Evolutionary conservation across 768 basidiomycete species (phyloP), one percentile per base, ranked within the genome.

Genomic region (Boletus huronensis): DNA sequence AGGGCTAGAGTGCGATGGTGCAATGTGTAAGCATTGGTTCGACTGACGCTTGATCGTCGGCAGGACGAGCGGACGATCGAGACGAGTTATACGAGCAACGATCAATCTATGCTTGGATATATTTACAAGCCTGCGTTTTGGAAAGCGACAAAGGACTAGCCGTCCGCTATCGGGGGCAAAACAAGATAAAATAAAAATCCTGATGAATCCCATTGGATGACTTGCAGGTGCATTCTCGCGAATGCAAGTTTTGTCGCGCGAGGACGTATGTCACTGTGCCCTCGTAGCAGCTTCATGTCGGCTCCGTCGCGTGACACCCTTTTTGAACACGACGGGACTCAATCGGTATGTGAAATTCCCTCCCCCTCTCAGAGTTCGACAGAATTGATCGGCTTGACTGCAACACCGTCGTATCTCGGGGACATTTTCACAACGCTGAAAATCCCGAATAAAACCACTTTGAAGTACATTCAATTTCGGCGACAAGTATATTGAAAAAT

Each of bases 21-120:
- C 14, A 5, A 16, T 21, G 25, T 23, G 14, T 45, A 11, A 52
- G 38, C 28, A 34, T 19, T 6, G 25, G n/a, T 46, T 23, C 0
- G 25, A 32, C 17, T 58, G 43, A 58, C 32, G 11, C 34, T 38
- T 19, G 8, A 23, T 43, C n/a, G 7, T 60, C 92, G 87, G 81
- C 59, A 97, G 93, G 84, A 93, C 58, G 93, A 97, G 73, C 76
- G 77, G 51, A 83, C 79, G 23, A 82, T 96, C 48, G 80, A 85
- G 57, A 88, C 92, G 17, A 92, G 89, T 5, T 98, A 97, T 66
- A 93, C 92, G 17, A 89, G 83, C 60, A 91, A 94, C 61, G 75
- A 80, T 3, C 78, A 83, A 58, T 85, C 84, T 9, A 88, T 97
- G 88, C 77, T 98, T 14, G 80, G 82, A 36, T 93, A 96, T 63